Percentiles rank a stretch among this genome's conserved stretches.
These are phyloP conservation scores for Tetracladium maxilliforme DNA, from an alignment of 2,329 filamentous ascomycete species.

Conservation along the genomic window DNA sequence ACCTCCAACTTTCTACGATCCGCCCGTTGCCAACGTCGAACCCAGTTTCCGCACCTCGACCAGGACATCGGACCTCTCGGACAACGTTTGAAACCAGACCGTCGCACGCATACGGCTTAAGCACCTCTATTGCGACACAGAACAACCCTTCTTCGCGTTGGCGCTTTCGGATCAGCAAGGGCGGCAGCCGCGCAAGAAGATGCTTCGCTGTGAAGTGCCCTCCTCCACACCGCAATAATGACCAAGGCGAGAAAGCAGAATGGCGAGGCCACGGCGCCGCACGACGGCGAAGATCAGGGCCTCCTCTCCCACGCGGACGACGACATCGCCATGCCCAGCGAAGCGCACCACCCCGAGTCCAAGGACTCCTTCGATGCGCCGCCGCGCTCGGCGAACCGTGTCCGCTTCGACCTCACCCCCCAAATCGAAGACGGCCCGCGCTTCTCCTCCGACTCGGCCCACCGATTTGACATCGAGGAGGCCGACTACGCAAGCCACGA, in stretches of 20 bases:
- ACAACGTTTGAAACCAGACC: no score
- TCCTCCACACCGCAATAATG: conserved; percentile 14
- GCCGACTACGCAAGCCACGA: conserved; percentile 10
- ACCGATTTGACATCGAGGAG: conserved; percentile 11
- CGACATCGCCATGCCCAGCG: conserved; percentile 12
- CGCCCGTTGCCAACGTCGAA: no score
- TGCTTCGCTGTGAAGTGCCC: no score
- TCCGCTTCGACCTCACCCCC: conserved; percentile 16
- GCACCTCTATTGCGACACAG: no score
- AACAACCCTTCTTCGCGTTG: no score
- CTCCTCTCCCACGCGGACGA: conserved; percentile 18
- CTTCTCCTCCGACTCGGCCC: conserved; percentile 3
- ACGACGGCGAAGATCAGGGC: conserved; percentile 22
- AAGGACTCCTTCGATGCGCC: conserved; percentile 1
- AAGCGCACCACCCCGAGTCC: not conserved
- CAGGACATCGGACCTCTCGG: no score
- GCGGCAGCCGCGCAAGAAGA: no score
- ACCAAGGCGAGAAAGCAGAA: conserved; percentile 22
- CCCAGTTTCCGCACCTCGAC: no score
- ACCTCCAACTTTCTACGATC: no score
- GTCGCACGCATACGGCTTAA: no score
- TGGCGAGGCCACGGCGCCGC: conserved; percentile 6
- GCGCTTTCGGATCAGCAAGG: no score
- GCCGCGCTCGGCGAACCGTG: conserved; percentile 16
- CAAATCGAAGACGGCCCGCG: not conserved